Evolutionary conservation across 2,329 filamentous ascomycete genomes (phyloP), one percentile per base, ranked within the genome.

Genomic region (Paradendryphiella salina): DNA sequence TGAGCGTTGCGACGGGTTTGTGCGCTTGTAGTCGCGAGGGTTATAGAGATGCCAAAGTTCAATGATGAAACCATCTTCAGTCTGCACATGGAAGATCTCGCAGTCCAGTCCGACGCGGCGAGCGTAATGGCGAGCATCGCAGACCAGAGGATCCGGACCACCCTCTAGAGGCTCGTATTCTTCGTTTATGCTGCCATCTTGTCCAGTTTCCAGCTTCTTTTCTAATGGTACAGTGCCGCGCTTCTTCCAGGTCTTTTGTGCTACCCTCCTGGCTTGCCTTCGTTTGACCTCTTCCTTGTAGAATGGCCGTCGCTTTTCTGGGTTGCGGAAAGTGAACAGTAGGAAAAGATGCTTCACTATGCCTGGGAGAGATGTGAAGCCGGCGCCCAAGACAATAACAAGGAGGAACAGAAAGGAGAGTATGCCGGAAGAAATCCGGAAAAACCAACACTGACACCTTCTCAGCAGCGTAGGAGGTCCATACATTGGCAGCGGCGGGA

Each of bases 21-120:
- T 71, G 1, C 80, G 79, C 0, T 76, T 78, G 66, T 90, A 87
- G 52, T 93, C 87, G 40, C 80, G 82, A 0, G 93, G 93, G 57
- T 96, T 87, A 70, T 89, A 96, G 20, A 96, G 80, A 70, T 96
- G 93, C 86, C 89, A 96, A 1, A 96, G 79, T 17, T 88, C 85
- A 55, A 96, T 88, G 37, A 96, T 84, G 68, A 96, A 96, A 0
- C 92, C 92, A 65, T 97, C 93, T 70, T 96, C 92, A 0, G 93
- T 96, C 71, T 96, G 87, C 0, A 96, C 91, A 41, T 89, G 80
- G 64, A 90, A 89, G 8, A 82, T 82, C 66, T 96, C 92, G 18
- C 90, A 83, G 54, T 96, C 90, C 1, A 97, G 80, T 0, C 93
- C 93, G 11, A 96, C 90, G 10, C 92, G 81, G 15, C 89, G 82